phyloP scores from a whole-genome alignment of 352 stramenopile species.

The Phytophthora macrochlamydospora region DNA sequence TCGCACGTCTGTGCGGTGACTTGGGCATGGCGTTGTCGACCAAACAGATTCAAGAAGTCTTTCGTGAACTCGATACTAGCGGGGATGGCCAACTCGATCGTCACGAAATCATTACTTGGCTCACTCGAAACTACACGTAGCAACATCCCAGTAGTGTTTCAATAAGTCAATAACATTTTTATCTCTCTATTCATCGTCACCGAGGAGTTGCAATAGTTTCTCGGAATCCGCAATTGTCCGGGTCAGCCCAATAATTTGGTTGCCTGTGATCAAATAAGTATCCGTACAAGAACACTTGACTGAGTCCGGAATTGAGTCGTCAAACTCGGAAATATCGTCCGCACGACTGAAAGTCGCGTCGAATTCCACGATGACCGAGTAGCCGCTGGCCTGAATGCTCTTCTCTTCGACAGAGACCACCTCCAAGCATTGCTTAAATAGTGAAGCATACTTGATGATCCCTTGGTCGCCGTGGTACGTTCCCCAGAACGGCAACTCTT shows the following conservation, averaged over 20 bases:
- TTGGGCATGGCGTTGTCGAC: conserved; percentile 67
- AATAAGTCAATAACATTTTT: conserved; percentile 22
- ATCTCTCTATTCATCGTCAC: conserved; percentile 43
- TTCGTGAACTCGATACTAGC: conserved; percentile 65
- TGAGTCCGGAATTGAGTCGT: conserved; percentile 25
- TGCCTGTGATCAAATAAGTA: conserved; percentile 75
- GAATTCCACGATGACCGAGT: conserved; percentile 83
- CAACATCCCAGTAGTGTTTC: conserved; percentile 1
- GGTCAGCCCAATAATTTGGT: conserved; percentile 79
- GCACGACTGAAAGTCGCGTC: conserved; percentile 60
- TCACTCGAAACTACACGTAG: conserved; percentile 50
- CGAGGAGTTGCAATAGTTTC: conserved; percentile 73
- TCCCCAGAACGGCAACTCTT: conserved; percentile 84
- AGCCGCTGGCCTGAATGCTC: conserved; percentile 66
- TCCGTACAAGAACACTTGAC: conserved; percentile 78
- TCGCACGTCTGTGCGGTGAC: conserved; percentile 66
- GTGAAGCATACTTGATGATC: conserved; percentile 71
- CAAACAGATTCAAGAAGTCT: conserved; percentile 61
- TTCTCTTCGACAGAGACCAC: conserved; percentile 69
- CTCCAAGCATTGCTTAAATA: conserved; percentile 67
- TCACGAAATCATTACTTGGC: conserved; percentile 64
- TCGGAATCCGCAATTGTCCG: conserved; percentile 81
- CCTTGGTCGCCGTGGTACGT: conserved; percentile 68
- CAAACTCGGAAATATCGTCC: conserved; percentile 33
- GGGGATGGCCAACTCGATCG: conserved; percentile 64